Conservation (phyloP, 805 yeast species). For the Nakazawaea ambrosiae region DNA sequence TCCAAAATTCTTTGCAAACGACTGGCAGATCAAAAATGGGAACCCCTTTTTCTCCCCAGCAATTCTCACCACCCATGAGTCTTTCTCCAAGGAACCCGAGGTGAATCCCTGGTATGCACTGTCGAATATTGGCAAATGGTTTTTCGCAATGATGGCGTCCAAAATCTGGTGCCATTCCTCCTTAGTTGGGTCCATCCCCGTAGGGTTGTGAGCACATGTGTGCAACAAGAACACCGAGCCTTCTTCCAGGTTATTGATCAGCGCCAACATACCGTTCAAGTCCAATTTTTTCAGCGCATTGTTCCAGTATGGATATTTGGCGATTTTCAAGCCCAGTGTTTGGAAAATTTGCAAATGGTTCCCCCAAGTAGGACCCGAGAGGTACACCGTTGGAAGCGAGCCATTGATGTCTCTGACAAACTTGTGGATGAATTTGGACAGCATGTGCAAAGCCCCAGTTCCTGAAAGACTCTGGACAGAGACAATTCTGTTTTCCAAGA, state of each 20-base stretch:
- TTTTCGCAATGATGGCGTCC: slow-evolving; percentile 48
- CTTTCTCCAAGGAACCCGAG: slow-evolving; percentile 73
- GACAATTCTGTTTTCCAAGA: slow-evolving; percentile 42
- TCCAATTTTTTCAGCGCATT: slow-evolving; percentile 54
- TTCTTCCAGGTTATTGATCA: slow-evolving; percentile 45
- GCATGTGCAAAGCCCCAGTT: slow-evolving; percentile 87
- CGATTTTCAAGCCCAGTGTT: slow-evolving; percentile 61
- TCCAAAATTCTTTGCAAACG: slow-evolving; percentile 94
- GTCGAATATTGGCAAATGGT: slow-evolving; percentile 77
- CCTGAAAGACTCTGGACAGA: slow-evolving; percentile 90
- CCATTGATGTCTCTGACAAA: slow-evolving; percentile 47
- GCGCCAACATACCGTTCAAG: slow-evolving; percentile 53
- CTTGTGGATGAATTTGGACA: slow-evolving; percentile 66
- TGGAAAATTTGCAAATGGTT: slow-evolving; percentile 79
- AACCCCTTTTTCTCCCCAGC: slow-evolving; percentile 32
- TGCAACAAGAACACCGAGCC: slow-evolving; percentile 73
- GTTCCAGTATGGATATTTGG: slow-evolving; percentile 68
- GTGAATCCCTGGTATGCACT: slow-evolving; percentile 96
- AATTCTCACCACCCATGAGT: slow-evolving; percentile 44
- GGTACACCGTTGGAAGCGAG: slow-evolving; percentile 35
- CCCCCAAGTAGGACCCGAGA: slow-evolving; percentile 93
- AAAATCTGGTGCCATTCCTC: slow-evolving; percentile 78
- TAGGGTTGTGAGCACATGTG: slow-evolving; percentile 97
- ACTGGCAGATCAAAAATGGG: slow-evolving; percentile 68
- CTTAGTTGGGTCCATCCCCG: slow-evolving; percentile 84